Evolutionary conservation across 2,329 filamentous ascomycete species (phyloP), one percentile per base, ranked within the genome.

Genomic region (Fusarium palustre): DNA sequence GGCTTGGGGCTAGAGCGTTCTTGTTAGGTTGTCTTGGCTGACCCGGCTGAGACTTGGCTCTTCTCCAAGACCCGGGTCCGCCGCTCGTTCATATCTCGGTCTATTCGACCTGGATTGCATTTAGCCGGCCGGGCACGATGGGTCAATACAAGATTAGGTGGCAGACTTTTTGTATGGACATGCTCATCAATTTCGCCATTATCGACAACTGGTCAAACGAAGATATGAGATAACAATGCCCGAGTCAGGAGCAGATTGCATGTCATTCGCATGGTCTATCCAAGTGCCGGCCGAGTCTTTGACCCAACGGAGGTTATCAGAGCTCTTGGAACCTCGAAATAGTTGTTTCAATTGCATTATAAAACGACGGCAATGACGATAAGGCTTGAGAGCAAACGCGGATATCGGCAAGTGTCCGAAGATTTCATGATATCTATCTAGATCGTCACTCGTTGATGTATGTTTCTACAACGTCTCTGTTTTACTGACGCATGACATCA

Each of bases 11-110:
- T 73, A 61, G 70, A 68, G 61, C 63, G 57, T 63, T 69, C 65
- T 71, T 57, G 52, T 54, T 59, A 41, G 28, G 24, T 41, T 43
- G 38, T 58, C 48, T 66, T 69, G 45, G 45, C 61, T 56, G 39
- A 46, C 64, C 56, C 57, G 31, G 47, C 47, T 49, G 50, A 34
- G 42, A 59, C 50, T 65, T 62, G 43, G 59, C 47, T 56, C 56
- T 70, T 47, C 66, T 68, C 56, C 58, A 57, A 54, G 25, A 61
- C 64, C 66, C 59, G 62, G 66, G 54, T 70, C 71, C 69, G 71
- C 66, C 71, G 64, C 71, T 63, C 66, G 66, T 73, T 55, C 56
- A 69, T 74, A 72, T 73, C 66, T 73, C 69, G 71, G 71, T 59
- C 66, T 61, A 66, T 69, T 57, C 64, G 58, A 33, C 52, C 67